A percentile compares a stretch with the other conserved stretches of the same genome.
Evolutionary conservation across 805 yeast species (phyloP).

Genomic region (Schwanniomyces sp.): DNA sequence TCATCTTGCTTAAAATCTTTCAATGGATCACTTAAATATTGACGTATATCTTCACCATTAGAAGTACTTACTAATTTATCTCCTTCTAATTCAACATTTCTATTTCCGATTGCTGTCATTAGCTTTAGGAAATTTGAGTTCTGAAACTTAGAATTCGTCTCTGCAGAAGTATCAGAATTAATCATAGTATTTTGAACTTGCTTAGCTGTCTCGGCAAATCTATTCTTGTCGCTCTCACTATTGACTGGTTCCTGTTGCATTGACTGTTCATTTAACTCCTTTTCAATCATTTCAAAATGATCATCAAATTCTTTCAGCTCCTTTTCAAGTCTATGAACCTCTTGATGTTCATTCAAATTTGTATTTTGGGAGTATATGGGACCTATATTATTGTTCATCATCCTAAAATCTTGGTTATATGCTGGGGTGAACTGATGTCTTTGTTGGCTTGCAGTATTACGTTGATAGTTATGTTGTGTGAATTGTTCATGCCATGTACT

Average conservation of each 20-base stretch:
- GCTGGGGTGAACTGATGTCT: slow-evolving; percentile 5
- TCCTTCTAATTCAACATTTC: slow-evolving; percentile 40
- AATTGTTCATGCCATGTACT: slow-evolving; percentile 28
- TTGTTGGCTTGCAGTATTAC: slow-evolving; percentile 6
- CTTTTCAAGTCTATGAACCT: slow-evolving; percentile 24
- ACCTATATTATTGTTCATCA: slow-evolving; percentile 6
- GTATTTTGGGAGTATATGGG: slow-evolving; percentile 7
- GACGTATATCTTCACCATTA: slow-evolving; percentile 36
- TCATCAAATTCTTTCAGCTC: slow-evolving; percentile 24
- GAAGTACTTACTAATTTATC: slow-evolving; percentile 32
- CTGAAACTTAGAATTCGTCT: slow-evolving; percentile 30
- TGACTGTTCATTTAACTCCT: slow-evolving; percentile 17
- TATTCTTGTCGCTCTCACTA: slow-evolving; percentile 26
- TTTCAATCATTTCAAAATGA: slow-evolving; percentile 34
- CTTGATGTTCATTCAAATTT: slow-evolving; percentile 24
- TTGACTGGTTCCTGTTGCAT: slow-evolving; percentile 7
- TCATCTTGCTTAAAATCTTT: slow-evolving; percentile 3
- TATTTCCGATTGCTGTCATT: slow-evolving; percentile 37
- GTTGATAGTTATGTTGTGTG: slow-evolving; percentile 13
- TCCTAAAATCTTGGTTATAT: slow-evolving; percentile 6
- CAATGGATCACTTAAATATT: slow-evolving; percentile 19
- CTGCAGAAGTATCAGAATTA: slow-evolving; percentile 14
- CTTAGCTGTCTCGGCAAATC: slow-evolving; percentile 41
- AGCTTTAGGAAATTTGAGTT: slow-evolving; percentile 37
- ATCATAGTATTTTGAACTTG: slow-evolving; percentile 30